Base-by-base conservation (phyloP, 1,284 basidiomycete species). In the Malassezia restricta region DNA sequence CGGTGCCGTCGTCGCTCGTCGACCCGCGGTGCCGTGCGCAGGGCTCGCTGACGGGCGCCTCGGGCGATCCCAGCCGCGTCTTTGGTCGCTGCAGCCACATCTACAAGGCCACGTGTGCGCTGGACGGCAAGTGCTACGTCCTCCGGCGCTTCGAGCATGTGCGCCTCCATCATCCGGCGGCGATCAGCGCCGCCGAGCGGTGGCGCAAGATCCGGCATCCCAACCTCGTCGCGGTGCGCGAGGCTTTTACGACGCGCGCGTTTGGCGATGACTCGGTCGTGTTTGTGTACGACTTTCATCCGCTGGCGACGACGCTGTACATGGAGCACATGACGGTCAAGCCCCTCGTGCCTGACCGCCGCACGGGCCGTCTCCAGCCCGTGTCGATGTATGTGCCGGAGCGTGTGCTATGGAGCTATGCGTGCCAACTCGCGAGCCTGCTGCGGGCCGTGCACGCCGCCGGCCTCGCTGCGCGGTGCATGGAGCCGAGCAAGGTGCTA, bases 221-320 rank as follows among this genome's bases (percentile, higher is more conserved):
- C 0, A 83, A 82, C 64, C 85, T 99, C 58, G 82, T 94, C 27
- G 77, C 81, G 15, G 78, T 96, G 7, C 81, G 82, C 42, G 94
- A 98, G 74, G 94, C 92, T 0, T 98, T 98, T 76, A 96, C 94
- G 0, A 94, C 91, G 0, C 81, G 85, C 39, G 83, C 87, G 0
- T 99, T 98, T 74, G 83, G 83, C 55, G 94, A 96, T 71, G 84
- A 60, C 40, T 66, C 92, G 8, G 80, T 99, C 37, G 83, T 98
- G 40, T 84, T 98, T 40, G 87, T 86, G 1, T 94, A 92, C 72
- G 83, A 89, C 52, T 96, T 88, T 71, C 83, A 94, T 67, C 83
- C 94, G 0, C 81, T 84, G 61, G 80, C 89, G 0, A 80, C 83
- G 58, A 95, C 89, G 0, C 78, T 98, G 2, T 84, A 80, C 57